A percentile compares a stretch with the other conserved stretches of the same genome.
Evolutionary conservation across 768 basidiomycete species (phyloP).

Genomic region (Russula ochroleuca): DNA sequence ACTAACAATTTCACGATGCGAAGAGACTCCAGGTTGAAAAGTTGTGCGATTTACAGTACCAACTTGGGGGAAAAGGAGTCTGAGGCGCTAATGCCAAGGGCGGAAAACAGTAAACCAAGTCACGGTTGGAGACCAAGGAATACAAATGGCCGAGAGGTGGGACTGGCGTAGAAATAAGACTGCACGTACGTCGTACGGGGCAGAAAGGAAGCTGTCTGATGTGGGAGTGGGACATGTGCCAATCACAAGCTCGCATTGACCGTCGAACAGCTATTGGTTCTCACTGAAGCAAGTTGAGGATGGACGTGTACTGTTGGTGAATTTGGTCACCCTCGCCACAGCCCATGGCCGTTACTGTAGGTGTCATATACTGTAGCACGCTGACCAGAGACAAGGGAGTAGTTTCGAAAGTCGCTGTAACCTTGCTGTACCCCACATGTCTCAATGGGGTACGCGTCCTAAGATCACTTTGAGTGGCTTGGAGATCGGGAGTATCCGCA

Average conservation of each 20-base stretch:
- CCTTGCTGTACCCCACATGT: too few relatives aligned
- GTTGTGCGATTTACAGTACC: constrained; percentile 70
- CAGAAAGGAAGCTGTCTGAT: constrained; percentile 60
- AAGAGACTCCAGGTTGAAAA: constrained; percentile 64
- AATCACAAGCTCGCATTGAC: constrained; percentile 72
- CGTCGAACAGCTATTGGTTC: constrained; percentile 49
- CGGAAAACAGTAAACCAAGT: constrained; percentile 91
- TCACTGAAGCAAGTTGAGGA: constrained; percentile 45
- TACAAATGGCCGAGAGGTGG: constrained; percentile 50
- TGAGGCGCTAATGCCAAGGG: constrained; percentile 88
- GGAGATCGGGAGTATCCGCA: too few relatives aligned
- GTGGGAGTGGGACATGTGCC: too few relatives aligned
- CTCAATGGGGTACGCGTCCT: too few relatives aligned
- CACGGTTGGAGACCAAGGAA: constrained; percentile 62
- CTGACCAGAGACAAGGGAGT: constrained; percentile 4
- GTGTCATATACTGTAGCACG: too few relatives aligned
- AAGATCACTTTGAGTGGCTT: too few relatives aligned
- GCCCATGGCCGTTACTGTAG: not conserved
- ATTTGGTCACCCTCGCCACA: constrained; percentile 19
- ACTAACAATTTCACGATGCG: too few relatives aligned
- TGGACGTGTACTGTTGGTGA: not conserved
- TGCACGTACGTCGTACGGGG: constrained; percentile 41
- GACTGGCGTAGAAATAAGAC: constrained; percentile 64
- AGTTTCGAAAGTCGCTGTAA: too few relatives aligned
- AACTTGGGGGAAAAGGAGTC: constrained; percentile 98